A percentile compares a stretch with the other conserved stretches of the same genome.
Evolutionary conservation across 352 stramenopile species (phyloP).

Genomic region (Phytopythium sindhum): DNA sequence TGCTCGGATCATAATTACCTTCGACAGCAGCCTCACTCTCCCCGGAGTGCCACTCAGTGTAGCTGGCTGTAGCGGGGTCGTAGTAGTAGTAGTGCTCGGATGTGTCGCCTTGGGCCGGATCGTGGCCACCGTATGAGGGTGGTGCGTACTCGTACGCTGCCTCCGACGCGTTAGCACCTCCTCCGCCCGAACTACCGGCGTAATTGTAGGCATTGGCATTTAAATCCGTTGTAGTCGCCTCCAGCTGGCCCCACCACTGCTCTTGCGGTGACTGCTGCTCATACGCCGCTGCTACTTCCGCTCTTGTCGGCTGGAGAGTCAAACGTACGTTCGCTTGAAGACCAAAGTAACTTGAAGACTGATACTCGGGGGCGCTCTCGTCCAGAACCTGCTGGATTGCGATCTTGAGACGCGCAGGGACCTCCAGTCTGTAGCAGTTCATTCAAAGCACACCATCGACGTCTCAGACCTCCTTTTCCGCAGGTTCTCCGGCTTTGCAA

Average conservation of each 20-base stretch:
- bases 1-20: neutral
- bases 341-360: neutral
- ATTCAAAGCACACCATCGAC: neutral
- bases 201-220: neutral
- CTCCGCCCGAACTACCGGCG: neutral
- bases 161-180: too few relatives aligned
- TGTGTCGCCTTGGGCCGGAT: neutral
- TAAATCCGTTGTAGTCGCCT: neutral
- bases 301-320: neutral
- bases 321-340: neutral
- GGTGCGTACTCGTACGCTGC: neutral
- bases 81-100: neutral
- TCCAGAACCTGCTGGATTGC: conserved; percentile 62
- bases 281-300: conserved; percentile 3
- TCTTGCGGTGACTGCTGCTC: conserved; percentile 9
- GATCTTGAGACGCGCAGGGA: conserved; percentile 58
- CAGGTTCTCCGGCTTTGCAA: neutral
- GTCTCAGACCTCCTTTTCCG: neutral
- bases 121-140: neutral
- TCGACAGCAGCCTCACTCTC: neutral
- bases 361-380: conserved; percentile 14
- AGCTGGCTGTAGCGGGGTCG: neutral
- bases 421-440: conserved; percentile 29
- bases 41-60: neutral
- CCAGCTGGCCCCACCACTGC: conserved; percentile 10